Evolutionary conservation across 2,329 filamentous ascomycete species (phyloP), one percentile per base, ranked within the genome.

Genomic region (Colletotrichum sp.): DNA sequence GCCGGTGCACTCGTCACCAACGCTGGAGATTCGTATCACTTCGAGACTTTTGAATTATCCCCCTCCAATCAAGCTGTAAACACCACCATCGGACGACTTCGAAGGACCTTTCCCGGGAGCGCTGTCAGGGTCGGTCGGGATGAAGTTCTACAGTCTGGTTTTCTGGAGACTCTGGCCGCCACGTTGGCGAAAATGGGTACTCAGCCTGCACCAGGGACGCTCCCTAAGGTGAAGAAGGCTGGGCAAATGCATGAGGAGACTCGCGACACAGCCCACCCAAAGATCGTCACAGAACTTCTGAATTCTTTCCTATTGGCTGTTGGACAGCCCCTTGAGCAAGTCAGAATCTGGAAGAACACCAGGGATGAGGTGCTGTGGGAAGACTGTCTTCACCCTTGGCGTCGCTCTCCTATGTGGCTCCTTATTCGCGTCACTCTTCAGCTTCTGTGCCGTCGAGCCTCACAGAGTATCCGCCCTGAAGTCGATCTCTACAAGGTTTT

Each of bases 371-470:
- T 91, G 1, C 71, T 89, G 12, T 91, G 85, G 83, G 74, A 78
- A 4, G 62, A 74, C 2, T 64, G 66, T 13, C 16, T 27, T 4
- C 30, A 71, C 2, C 88, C 88, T 0, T 92, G 90, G 90, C 82
- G 86, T 13, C 81, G 88, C 60, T 91, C 90, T 15, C 83, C 90
- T 0, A 74, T 89, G 0, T 93, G 90, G 90, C 82, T 93, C 1
- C 82, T 92, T 0, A 70, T 92, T 4, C 88, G 91, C 1, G 89
- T 91, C 1, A 80, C 84, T 0, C 75, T 91, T 4, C 89, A 92
- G 67, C 61, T 7, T 65, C 39, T 13, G 13, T 28, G n/a, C 43
- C 43, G 6, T 22, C 48, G 30, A 48, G 36, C 10, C 5, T 27
- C 30, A 3, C 52, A 77, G 13, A 72, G 81, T n/a, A 60, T 70